These are phyloP conservation scores for Onygenales sp. DNA, from an alignment of 2,329 filamentous ascomycete genomes.

Conservation along the genomic window DNA sequence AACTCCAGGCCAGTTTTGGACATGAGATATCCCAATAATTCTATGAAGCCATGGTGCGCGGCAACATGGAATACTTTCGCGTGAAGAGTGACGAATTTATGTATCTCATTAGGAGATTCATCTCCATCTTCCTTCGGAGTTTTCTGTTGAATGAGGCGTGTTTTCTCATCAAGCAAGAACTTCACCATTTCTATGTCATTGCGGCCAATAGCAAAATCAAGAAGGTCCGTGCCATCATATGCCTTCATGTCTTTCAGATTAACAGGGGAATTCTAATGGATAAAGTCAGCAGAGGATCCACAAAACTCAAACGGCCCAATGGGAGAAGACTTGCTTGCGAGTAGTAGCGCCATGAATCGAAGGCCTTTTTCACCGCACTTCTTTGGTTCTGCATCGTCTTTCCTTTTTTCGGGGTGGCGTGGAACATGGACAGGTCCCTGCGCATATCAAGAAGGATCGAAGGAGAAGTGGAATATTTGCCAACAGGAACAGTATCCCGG, in stretches of 20 bases:
- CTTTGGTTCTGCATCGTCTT: not conserved
- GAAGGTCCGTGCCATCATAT: slow-evolving; percentile 3
- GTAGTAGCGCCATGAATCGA: not conserved
- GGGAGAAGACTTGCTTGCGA: not conserved
- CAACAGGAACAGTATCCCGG: slow-evolving; percentile 45
- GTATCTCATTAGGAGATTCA: not conserved
- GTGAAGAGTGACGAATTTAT: slow-evolving; percentile 15
- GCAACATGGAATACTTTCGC: slow-evolving; percentile 25
- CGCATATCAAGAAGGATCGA: not conserved
- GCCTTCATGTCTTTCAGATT: not conserved
- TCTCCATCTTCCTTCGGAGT: slow-evolving; percentile 21
- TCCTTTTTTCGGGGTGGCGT: not conserved
- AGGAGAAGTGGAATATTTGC: slow-evolving; percentile 6
- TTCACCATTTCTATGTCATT: slow-evolving; percentile 45
- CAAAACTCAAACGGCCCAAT: not conserved
- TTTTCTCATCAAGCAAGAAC: slow-evolving; percentile 44
- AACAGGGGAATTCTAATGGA: not conserved
- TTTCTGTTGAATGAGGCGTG: slow-evolving; percentile 29
- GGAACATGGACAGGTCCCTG: not conserved
- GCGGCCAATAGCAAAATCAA: slow-evolving; percentile 36
- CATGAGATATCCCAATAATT: slow-evolving; percentile 48
- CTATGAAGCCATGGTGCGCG: slow-evolving; percentile 37
- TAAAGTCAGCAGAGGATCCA: not conserved
- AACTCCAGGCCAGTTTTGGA: slow-evolving; percentile 53
- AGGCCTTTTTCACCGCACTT: not conserved